Conservation (phyloP, 345 rosid species). For the Boechera retrofracta region DNA sequence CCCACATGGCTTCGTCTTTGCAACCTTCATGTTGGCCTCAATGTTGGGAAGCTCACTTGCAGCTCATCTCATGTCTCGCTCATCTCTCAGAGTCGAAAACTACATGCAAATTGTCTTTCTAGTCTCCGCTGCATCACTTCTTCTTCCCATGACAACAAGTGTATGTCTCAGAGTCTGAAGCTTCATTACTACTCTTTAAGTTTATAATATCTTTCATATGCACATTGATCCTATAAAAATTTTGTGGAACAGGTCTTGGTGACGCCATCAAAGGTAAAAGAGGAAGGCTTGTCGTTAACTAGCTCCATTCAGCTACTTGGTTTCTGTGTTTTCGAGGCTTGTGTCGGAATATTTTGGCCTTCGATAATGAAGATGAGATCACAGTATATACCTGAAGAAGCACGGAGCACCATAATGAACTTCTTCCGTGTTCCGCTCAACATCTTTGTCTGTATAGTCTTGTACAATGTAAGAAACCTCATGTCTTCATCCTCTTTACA, state of each 20-base stretch:
- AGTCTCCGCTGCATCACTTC: conserved; percentile 69
- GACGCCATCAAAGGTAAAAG: conserved; percentile 67
- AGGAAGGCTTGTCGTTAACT: conserved; percentile 73
- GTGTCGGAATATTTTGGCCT: conserved; percentile 97
- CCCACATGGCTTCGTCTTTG: conserved; percentile 97
- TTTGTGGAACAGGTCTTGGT: conserved; percentile 64
- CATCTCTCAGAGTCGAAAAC: conserved; percentile 77
- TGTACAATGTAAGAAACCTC: conserved; percentile 75
- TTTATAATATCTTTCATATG: not conserved
- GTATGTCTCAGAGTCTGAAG: conserved; percentile 48
- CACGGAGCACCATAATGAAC: conserved; percentile 98
- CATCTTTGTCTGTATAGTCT: conserved; percentile 83
- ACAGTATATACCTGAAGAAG: conserved; percentile 97
- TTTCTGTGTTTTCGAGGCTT: conserved; percentile 89
- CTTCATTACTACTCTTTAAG: conserved; percentile 6
- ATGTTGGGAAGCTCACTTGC: conserved; percentile 98
- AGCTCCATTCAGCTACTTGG: conserved; percentile 83
- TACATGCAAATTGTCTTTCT: conserved; percentile 92
- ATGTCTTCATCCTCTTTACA: not conserved
- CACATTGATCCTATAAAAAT: conserved; percentile 21
- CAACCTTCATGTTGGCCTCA: conserved; percentile 96
- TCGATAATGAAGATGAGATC: conserved; percentile 99
- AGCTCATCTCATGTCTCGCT: conserved; percentile 79
- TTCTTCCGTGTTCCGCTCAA: conserved; percentile 97
- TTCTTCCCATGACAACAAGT: conserved; percentile 79